These are phyloP conservation scores for Yueomyces sinensis DNA, from an alignment of 805 yeast genomes.

Conservation along the genomic window DNA sequence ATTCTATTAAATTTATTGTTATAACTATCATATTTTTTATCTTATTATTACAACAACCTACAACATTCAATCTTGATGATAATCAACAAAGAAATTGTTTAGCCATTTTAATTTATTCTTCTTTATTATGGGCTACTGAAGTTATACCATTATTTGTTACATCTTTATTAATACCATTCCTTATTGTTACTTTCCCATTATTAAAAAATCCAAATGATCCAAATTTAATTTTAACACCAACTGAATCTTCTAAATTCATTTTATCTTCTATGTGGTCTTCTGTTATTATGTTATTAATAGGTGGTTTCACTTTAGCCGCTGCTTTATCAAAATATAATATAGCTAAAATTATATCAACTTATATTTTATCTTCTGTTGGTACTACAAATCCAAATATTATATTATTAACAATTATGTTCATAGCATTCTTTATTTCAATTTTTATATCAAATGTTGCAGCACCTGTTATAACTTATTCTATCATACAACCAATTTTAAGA, in stretches of 20 bases:
- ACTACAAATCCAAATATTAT: conserved; percentile 63
- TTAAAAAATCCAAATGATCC: conserved; percentile 42
- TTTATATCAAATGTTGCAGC: conserved; percentile 98
- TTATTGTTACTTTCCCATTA: conserved; percentile 62
- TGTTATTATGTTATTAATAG: conserved; percentile 75
- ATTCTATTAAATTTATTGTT: conserved; percentile 28
- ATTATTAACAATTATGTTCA: conserved; percentile 68
- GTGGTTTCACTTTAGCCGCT: conserved; percentile 93
- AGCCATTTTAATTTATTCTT: conserved; percentile 69
- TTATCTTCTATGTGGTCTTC: conserved; percentile 91
- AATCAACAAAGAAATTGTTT: conserved; percentile 64
- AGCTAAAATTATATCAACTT: conserved; percentile 75
- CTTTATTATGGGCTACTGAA: conserved; percentile 81
- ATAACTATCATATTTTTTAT: conserved; percentile 37
- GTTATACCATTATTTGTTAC: conserved; percentile 87
- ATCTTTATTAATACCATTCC: conserved; percentile 66
- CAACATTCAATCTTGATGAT: conserved; percentile 22
- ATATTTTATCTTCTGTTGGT: conserved; percentile 71
- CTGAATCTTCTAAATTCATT: conserved; percentile 55
- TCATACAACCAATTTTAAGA: conserved; percentile 79
- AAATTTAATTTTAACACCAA: conserved; percentile 38
- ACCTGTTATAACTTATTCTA: conserved; percentile 84
- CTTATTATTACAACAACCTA: conserved; percentile 14
- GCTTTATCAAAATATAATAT: conserved; percentile 84
- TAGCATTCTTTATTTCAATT: conserved; percentile 78